Percentiles rank a stretch among this genome's conserved stretches.
Conservation (phyloP, 78 protist genomes). For the Emiliania huxleyi region DNA sequence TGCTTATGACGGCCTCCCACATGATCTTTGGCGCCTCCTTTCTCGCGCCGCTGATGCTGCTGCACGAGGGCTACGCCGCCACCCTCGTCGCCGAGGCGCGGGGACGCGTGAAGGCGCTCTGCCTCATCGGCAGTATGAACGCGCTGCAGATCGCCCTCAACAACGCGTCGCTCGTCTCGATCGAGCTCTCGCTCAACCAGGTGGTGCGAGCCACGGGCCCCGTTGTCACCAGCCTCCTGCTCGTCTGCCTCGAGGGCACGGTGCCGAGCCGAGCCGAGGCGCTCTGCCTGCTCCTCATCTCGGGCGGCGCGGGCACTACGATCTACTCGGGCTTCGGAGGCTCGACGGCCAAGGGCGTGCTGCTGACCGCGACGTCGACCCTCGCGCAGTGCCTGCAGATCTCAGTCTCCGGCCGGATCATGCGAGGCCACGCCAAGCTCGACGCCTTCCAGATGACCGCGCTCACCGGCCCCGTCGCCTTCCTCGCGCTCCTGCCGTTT, state of each 20-base stretch:
- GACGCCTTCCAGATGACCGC: too few relatives aligned
- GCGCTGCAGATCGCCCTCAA: background rate
- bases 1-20: background rate
- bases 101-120: background rate
- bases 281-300: too few relatives aligned
- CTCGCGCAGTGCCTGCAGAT: too few relatives aligned
- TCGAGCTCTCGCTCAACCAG: conserved; percentile 8
- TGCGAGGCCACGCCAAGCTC: too few relatives aligned
- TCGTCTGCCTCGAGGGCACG: background rate
- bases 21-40: background rate
- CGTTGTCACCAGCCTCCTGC: background rate
- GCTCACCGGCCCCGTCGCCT: too few relatives aligned
- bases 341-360: too few relatives aligned
- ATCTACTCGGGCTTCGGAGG: too few relatives aligned
- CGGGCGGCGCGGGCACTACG: too few relatives aligned
- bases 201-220: background rate
- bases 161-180: background rate
- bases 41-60: background rate
- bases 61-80: background rate
- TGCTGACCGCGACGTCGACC: too few relatives aligned
- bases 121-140: background rate
- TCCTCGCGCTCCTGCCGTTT: background rate
- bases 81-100: background rate
- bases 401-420: too few relatives aligned
- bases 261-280: background rate